These are phyloP conservation scores for Russula abietina DNA, from an alignment of 768 basidiomycete genomes.

Conservation along the genomic window DNA sequence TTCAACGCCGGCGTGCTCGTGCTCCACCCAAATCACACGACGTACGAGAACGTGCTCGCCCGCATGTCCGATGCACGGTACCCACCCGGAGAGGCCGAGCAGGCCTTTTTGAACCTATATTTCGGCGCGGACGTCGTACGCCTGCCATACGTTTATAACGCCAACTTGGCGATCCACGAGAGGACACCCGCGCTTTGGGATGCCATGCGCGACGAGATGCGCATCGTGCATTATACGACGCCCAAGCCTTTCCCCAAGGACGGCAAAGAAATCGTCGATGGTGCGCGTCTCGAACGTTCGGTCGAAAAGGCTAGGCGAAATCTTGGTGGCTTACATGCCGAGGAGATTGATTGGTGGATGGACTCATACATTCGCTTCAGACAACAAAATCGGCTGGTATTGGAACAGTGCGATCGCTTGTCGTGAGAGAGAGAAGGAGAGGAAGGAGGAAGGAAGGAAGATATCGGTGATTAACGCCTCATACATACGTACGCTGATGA, in stretches of 20 bases:
- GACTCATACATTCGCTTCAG: slow-evolving; percentile 26
- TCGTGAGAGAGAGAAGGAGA: neutral
- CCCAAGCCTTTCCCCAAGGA: slow-evolving; percentile 30
- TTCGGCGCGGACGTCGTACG: slow-evolving; percentile 32
- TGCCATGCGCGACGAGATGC: slow-evolving; percentile 29
- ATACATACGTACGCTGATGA: neutral
- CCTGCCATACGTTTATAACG: slow-evolving; percentile 36
- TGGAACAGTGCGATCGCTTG: slow-evolving; percentile 5
- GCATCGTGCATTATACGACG: slow-evolving; percentile 35
- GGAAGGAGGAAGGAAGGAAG: neutral
- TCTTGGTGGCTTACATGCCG: slow-evolving; percentile 20
- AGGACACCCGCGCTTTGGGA: slow-evolving; percentile 32
- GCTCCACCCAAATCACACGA: slow-evolving; percentile 30
- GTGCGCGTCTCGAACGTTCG: slow-evolving; percentile 24
- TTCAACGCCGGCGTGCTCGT: slow-evolving; percentile 38
- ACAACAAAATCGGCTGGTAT: slow-evolving; percentile 10
- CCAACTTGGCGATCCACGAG: slow-evolving; percentile 34
- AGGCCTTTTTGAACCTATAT: slow-evolving; percentile 40
- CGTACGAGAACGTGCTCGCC: slow-evolving; percentile 31
- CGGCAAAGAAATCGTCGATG: slow-evolving; percentile 24
- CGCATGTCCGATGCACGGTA: slow-evolving; percentile 39
- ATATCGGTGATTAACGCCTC: neutral
- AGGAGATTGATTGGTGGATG: slow-evolving; percentile 30
- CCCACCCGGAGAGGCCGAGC: slow-evolving; percentile 37
- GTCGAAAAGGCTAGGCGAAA: slow-evolving; percentile 20